Base-by-base conservation (phyloP, 495 filamentous ascomycete genomes). In the Aspergillus olivimuriae region DNA sequence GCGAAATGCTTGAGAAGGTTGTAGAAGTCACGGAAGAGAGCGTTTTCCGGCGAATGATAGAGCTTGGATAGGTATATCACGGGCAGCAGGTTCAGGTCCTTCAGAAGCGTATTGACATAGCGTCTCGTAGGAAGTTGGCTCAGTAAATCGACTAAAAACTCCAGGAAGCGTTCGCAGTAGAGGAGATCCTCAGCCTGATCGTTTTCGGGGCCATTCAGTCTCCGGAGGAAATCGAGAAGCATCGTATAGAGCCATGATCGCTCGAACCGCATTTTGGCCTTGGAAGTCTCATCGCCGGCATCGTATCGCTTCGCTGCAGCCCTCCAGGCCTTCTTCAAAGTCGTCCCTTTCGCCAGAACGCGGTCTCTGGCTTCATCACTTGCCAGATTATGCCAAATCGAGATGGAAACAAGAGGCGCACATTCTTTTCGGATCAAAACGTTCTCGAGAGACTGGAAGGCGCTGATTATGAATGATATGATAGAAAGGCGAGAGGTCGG, bases 401-500 rank as follows among this genome's bases (percentile, higher is more conserved):
- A 85, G 51, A 99, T 94, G 1, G 87, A 89, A 32, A 99, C 91
- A 30, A 99, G 71, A 9, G 92, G 87, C 32, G 89, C 94, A 65
- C 91, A 96, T 69, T 99, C 91, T 57, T 94, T 97, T 36, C 92
- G 78, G 21, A 97, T 85, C 38, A 95, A 74, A 16, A 74, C 75
- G 63, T 83, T 94, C 53, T 99, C 92, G 14, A 97, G 76, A 17
- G 89, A 95, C 64, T 95, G 89, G 61, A 95, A 97, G 41, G 91
- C 87, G 51, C 81, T 79, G 41, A 95, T 89, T 44, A 95, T 76
- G 61, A 94, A 95, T 11, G 81, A 83, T 3, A 97, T 65, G 20
- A 97, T 76, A 17, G 92, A 80, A 1, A 84, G 83, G 41, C 87
- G 80, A 38, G 94, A 77, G 9, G 69, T 74, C 23, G 76, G 72